Evolutionary conservation across 139 green algal genomes (phyloP), one percentile per base, ranked within the genome.

Genomic region (Tetraselmis chui): DNA sequence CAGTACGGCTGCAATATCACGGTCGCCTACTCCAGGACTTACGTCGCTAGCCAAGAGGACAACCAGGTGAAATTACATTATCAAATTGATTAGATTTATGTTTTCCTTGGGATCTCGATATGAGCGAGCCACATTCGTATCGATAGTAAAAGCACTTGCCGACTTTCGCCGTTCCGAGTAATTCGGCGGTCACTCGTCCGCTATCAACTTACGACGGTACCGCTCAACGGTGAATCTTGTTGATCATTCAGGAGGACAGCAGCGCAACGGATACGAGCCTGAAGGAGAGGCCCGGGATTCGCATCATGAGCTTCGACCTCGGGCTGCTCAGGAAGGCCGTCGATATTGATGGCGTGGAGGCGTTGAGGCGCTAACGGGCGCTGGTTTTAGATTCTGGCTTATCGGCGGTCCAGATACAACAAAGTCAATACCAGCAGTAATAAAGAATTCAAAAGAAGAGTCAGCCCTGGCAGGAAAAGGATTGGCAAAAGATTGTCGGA

Each of bases 1-100:
- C 79, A 82, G 79, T 29, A 75, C 30, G 79, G 30, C 18, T 80
- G 77, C 77, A 80, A 80, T 2, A 28, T 80, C 25, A 28, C 28
- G 22, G 77, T 80, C 11, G 77, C 30, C 11, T 80, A 80, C 77
- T 32, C 30, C 77, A 11, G 29, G 30, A 59, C 77, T 22, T 80
- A 32, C 77, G 77, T 80, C 18, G 77, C 26, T 2, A 80, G 77
- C 77, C 2, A 59, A 2, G 77, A 80, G 30, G 77, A 80, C 45
- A 67, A 67, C 45, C 45, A 25, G 45, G 45, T 67, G 45, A 5
- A 18, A 5, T 18, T 5, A 67, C 45, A 18, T 18, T 18, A 67
- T 18, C 45, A 67, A 25, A 5, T 18, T 67, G 45, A 67, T 18
- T 25, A 67, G 11, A 5, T 18, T 18, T 67, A 25, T 18, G 18